Percentiles rank a stretch among this genome's conserved stretches.
These are phyloP conservation scores for Spathaspora boniae DNA, from an alignment of 805 yeast genomes.

Conservation along the genomic window DNA sequence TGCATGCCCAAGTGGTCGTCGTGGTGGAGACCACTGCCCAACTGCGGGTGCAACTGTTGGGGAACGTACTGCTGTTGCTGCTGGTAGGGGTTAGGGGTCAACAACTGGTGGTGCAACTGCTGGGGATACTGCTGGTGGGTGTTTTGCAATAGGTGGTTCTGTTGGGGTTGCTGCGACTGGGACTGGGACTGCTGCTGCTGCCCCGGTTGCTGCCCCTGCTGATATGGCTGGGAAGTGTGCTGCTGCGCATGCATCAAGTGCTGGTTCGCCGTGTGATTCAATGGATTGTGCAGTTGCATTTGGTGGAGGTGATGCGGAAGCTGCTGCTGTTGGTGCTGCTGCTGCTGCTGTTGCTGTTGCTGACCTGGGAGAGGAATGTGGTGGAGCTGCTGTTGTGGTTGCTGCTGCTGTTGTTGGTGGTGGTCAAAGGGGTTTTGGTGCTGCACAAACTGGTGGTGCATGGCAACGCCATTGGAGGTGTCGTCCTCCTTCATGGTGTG, in stretches of 20 bases:
- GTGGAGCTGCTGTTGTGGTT: slow-evolving; percentile 9
- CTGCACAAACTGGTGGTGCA: slow-evolving; percentile 4
- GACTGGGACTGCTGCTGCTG: slow-evolving; percentile 7
- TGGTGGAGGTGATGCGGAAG: slow-evolving; percentile 11
- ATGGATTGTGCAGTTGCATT: slow-evolving; percentile 4
- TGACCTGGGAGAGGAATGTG: no score
- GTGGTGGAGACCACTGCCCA: background rate
- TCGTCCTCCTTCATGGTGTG: slow-evolving; percentile 9
- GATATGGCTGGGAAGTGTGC: slow-evolving; percentile 9
- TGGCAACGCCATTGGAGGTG: no score
- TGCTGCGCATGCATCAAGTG: slow-evolving; percentile 5
- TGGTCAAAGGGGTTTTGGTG: slow-evolving; percentile 8
- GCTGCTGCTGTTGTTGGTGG: slow-evolving; percentile 8
- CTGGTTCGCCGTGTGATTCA: slow-evolving; percentile 7
- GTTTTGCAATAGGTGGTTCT: slow-evolving; percentile 13
- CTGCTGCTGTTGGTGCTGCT: slow-evolving; percentile 9
- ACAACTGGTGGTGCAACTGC: slow-evolving; percentile 13
- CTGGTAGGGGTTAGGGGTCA: slow-evolving; percentile 7
- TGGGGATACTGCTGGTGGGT: slow-evolving; percentile 12
- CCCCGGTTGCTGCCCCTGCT: slow-evolving; percentile 4
- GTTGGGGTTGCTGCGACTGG: slow-evolving; percentile 7
- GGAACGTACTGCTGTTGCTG: slow-evolving; percentile 11
- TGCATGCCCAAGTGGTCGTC: slow-evolving; percentile 1
- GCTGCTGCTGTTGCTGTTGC: slow-evolving; percentile 6
- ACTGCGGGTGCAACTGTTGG: slow-evolving; percentile 5